Base-by-base conservation (phyloP, 345 rosid species). In the Eucalyptus tenuipes region DNA sequence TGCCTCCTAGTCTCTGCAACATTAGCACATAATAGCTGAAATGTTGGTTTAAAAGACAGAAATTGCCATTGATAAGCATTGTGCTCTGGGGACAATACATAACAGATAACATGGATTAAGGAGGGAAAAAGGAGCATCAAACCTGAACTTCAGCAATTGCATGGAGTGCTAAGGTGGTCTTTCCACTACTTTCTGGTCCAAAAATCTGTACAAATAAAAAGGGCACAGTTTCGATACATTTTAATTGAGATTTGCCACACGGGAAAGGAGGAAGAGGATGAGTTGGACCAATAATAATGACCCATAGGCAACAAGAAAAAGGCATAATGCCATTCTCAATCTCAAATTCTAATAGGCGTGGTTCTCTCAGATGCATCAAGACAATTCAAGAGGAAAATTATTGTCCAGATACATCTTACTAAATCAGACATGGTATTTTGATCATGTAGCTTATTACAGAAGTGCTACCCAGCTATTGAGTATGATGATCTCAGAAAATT, bases 71-170 rank as follows among this genome's bases (percentile, higher is more conserved):
- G 86, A 31, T 9, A 40, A 75, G 47, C 47, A 40, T 75, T 75
- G 29, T 75, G 82, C 47, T 40, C 84, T 40, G 47, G 84, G 37
- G 47, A 75, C 84, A 4, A 40, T 11, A 71, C 4, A 71, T 33
- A 71, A 71, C 5, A 40, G 84, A 75, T 6, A 75, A 75, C 84
- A 20, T 75, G 27, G 24, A 6, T 20, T 40, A 2, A 25, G 47
- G 29, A 75, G 16, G 87, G 75, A 89, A 80, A 49, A 37, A 85
- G 86, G 85, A 88, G 55, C 49, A 68, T 29, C 53, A 45, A 84
- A 96, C 99, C 99, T 97, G 99, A 86, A 96, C 97, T 96, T 96
- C 98, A 87, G 99, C 99, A 91, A 97, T 97, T 47, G 99, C 99
- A 92, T 97, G 99, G 94, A 97, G 99, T 87, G 99, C 99, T 87